Evolutionary conservation across 495 filamentous ascomycete genomes (phyloP).

Genomic region (Aspergillus sclerotiicarbonarius): DNA sequence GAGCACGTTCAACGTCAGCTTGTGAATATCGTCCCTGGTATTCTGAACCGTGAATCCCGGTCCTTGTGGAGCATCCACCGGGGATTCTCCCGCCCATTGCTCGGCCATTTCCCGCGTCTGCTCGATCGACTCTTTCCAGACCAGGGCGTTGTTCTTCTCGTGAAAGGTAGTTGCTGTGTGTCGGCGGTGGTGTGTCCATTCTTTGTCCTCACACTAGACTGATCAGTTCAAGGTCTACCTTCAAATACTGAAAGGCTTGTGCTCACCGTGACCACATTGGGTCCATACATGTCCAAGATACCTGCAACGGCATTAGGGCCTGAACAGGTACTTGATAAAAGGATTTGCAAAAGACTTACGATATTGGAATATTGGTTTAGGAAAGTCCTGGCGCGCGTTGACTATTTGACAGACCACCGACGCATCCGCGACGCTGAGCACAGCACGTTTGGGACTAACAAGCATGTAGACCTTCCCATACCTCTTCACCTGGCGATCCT

Average conservation of each 20-base stretch:
- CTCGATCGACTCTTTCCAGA: slow-evolving; percentile 39
- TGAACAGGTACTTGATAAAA: background rate
- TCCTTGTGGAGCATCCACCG: background rate
- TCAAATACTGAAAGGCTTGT: background rate
- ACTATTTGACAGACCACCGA: slow-evolving; percentile 36
- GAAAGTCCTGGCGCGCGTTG: slow-evolving; percentile 38
- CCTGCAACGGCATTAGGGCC: slow-evolving; percentile 17
- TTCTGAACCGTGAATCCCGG: slow-evolving; percentile 1
- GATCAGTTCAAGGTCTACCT: background rate
- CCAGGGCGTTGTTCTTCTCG: slow-evolving; percentile 46
- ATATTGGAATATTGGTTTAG: slow-evolving; percentile 37
- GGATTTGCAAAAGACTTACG: slow-evolving; percentile 14
- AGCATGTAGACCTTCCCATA: slow-evolving; percentile 41
- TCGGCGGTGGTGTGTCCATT: slow-evolving; percentile 50
- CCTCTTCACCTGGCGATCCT: slow-evolving; percentile 35
- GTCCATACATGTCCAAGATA: slow-evolving; percentile 45
- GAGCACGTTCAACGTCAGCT: slow-evolving; percentile 46
- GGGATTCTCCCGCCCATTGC: slow-evolving; percentile 30
- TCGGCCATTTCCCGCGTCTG: slow-evolving; percentile 31
- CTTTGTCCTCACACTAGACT: slow-evolving; percentile 30
- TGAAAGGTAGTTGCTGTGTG: slow-evolving; percentile 42
- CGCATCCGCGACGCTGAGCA: slow-evolving; percentile 41
- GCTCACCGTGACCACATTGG: slow-evolving; percentile 41
- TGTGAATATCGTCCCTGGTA: slow-evolving; percentile 35
- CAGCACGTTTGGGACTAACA: slow-evolving; percentile 41